Conservation (phyloP, 306 rosid species). For the Acmispon strigosus region DNA sequence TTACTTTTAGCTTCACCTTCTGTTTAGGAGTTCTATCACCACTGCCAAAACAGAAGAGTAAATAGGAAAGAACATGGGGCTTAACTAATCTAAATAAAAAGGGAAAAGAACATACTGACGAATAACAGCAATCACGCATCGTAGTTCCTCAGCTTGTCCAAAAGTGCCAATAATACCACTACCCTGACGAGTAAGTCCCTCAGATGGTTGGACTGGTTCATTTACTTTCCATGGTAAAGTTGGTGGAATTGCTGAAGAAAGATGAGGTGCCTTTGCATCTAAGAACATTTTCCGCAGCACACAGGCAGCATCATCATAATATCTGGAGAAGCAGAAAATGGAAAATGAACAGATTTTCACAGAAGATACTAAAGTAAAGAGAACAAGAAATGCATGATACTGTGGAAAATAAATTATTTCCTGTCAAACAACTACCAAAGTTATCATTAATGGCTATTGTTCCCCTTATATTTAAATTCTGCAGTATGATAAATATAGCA, state of each 20-base stretch:
- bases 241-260: conserved; percentile 91
- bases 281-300: conserved; percentile 82
- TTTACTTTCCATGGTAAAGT: conserved; percentile 86
- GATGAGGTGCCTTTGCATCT: conserved; percentile 98
- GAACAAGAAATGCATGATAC: neutral
- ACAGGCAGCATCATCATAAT: conserved; percentile 95
- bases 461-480: neutral
- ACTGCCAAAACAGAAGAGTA: conserved; percentile 42
- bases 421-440: neutral
- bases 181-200: conserved; percentile 96
- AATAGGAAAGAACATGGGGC: conserved; percentile 18
- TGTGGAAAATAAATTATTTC: neutral
- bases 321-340: conserved; percentile 41
- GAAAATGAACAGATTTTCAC: neutral
- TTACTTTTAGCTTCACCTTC: conserved; percentile 94
- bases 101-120: conserved; percentile 71
- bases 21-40: conserved; percentile 99
- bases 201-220: conserved; percentile 72
- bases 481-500: neutral
- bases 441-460: neutral
- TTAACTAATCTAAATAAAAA: conserved; percentile 2
- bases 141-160: conserved; percentile 93
- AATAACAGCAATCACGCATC: conserved; percentile 84
- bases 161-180: conserved; percentile 91
- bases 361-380: neutral